Evolutionary conservation across 140 eudicot genomes (phyloP).

Genomic region (Anethum foeniculum): DNA sequence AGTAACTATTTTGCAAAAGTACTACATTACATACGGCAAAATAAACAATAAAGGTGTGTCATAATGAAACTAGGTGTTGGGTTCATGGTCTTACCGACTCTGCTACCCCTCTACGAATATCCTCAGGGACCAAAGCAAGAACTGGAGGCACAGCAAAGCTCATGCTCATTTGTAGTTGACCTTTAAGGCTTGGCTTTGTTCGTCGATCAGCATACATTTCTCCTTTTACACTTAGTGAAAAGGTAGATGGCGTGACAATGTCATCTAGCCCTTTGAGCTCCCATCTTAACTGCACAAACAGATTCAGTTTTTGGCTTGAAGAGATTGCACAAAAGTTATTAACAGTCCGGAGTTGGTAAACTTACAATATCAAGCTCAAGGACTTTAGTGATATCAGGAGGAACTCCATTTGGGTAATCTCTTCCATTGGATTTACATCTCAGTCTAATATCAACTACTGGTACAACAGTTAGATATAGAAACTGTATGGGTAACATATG

Average conservation of each 20-base stretch:
- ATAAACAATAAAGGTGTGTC: neutral
- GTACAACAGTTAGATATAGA: conserved; percentile 54
- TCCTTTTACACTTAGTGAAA: conserved; percentile 68
- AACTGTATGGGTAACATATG: conserved; percentile 87
- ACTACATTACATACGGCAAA: neutral
- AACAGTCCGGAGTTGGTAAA: neutral
- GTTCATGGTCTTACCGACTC: conserved; percentile 49
- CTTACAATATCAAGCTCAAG: conserved; percentile 84
- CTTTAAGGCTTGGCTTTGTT: conserved; percentile 61
- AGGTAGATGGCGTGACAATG: conserved; percentile 56
- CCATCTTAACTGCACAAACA: conserved; percentile 57
- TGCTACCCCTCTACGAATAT: conserved; percentile 60
- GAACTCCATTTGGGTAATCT: conserved; percentile 74
- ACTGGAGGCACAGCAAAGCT: conserved; percentile 60
- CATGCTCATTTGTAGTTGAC: conserved; percentile 62
- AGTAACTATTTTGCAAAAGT: conserved; percentile 40
- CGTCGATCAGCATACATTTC: conserved; percentile 73
- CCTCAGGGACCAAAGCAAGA: conserved; percentile 70
- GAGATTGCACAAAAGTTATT: neutral
- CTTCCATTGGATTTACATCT: conserved; percentile 57
- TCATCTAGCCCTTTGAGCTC: conserved; percentile 81
- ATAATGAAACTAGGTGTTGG: neutral
- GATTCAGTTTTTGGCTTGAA: neutral
- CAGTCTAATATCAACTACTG: conserved; percentile 72
- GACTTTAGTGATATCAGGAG: conserved; percentile 53